Base-by-base conservation (phyloP, 257 asterid genomes). In the Jaltomata sinuosa region DNA sequence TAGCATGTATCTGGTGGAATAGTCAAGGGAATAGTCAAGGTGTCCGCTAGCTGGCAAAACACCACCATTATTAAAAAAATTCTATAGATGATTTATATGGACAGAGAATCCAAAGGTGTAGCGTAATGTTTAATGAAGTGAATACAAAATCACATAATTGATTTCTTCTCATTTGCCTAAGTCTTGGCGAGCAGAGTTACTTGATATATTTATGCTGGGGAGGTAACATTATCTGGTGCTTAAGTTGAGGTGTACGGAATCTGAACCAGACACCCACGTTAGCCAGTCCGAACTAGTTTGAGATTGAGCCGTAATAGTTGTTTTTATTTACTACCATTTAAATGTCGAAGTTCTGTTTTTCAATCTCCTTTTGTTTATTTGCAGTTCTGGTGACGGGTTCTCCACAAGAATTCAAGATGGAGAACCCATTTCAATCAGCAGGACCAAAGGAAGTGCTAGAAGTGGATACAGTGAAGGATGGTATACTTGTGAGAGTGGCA, bases 401-500 rank as follows among this genome's bases (percentile, higher is more conserved):
- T 2, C 83, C 83, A 14, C 79, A 83, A 59, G 50, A 52, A 25
- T 83, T 86, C 84, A 83, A 86, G 84, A 80, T 84, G 85, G 91
- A 84, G 82, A 87, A 88, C 32, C 91, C 91, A 8, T 86, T 88
- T 68, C 91, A 88, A 55, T 50, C 67, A 15, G 74, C 29, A 4
- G 89, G 91, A 34, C 85, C 89, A 1, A 55, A 84, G 32, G 86
- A 79, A 22, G 84, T 85, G 84, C 69, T 88, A 15, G 88, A 83
- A 42, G 87, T 82, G 19, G 84, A 84, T 34, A 42, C 34, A 27
- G 55, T 53, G 47, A 79, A 83, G 32, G 84, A 68, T 6, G 87
- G 87, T 15, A 52, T 85, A 16, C 84, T 86, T 6, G 81, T 88
- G 34, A 81, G 89, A 21, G 64, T 87, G 40, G 67, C 85, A 45